Evolutionary conservation across 805 yeast species (phyloP).

Genomic region (Wickerhamomyces bovis): DNA sequence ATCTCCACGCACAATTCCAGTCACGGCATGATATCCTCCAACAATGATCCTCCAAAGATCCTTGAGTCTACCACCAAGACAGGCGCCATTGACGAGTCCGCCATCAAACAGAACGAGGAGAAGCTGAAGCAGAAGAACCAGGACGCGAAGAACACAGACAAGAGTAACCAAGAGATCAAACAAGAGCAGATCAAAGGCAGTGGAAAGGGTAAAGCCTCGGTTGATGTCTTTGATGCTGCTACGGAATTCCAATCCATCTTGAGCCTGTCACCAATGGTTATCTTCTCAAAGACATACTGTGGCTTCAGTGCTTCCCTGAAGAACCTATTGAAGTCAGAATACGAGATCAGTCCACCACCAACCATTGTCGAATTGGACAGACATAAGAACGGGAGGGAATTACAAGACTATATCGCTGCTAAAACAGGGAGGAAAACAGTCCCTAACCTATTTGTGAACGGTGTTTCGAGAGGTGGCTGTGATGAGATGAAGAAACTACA

Average conservation of each 20-base stretch:
- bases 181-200: conserved; percentile 6
- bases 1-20: conserved; percentile 24
- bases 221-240: conserved; percentile 38
- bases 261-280: conserved; percentile 54
- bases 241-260: conserved; percentile 53
- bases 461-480: conserved; percentile 77
- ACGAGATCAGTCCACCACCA: conserved; percentile 68
- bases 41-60: not conserved
- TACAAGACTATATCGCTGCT: conserved; percentile 66
- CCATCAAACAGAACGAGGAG: conserved; percentile 34
- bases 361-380: conserved; percentile 74
- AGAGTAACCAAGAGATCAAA: not conserved
- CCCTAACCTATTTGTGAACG: conserved; percentile 79
- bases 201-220: not conserved
- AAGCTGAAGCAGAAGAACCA: conserved; percentile 15
- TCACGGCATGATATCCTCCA: not conserved
- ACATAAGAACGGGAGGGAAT: conserved; percentile 66
- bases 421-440: conserved; percentile 80
- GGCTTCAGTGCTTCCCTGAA: conserved; percentile 76
- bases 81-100: conserved; percentile 36
- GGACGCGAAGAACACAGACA: conserved; percentile 7
- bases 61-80: conserved; percentile 14
- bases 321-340: conserved; percentile 53
- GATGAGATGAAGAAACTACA: conserved; percentile 73
- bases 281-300: conserved; percentile 53